Evolutionary conservation across 1,284 basidiomycete genomes (phyloP), one percentile per base, ranked within the genome.

Genomic region (Boletus sp.): DNA sequence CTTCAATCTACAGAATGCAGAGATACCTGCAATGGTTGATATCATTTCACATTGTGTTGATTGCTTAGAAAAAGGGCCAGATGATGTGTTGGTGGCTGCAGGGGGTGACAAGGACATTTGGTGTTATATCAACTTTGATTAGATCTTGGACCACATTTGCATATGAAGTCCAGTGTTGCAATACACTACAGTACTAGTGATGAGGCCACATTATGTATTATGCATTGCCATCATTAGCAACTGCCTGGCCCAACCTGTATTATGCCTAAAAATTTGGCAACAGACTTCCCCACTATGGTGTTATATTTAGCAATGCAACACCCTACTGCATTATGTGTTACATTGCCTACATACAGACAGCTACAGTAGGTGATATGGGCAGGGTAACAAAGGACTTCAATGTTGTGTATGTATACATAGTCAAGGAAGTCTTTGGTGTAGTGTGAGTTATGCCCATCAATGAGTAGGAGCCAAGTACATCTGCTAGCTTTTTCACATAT

Each of bases 81-180:
- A 30, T 0, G 16, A 61, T n/a, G n/a, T n/a, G 21, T 55, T 61
- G 37, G 49, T 52, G 8, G 59, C 62, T 52, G 35, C 27, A 7
- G 52, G 53, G 6, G 58, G 61, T 27, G 4, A 50, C 7, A 49
- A 62, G 16, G 40, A 60, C 54, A 61, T 61, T 4, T 58, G 55
- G 38, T n/a, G 52, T 9, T 58, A 27, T 21, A 52, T 55, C 17
- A 55, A 28, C 25, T 52, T 52, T 37, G 35, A 38, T 38, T n/a
- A n/a, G n/a, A n/a, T n/a, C n/a, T n/a, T n/a, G n/a, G n/a, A n/a
- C n/a, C n/a, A n/a, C n/a, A n/a, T n/a, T n/a, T n/a, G n/a, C n/a
- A n/a, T n/a, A n/a, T n/a, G n/a, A n/a, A n/a, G n/a, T n/a, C n/a
- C n/a, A n/a, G n/a, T n/a, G n/a, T n/a, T n/a, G n/a, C n/a, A n/a